Conservation (phyloP, 2,329 filamentous ascomycete genomes). For the Fusarium acutatum region DNA sequence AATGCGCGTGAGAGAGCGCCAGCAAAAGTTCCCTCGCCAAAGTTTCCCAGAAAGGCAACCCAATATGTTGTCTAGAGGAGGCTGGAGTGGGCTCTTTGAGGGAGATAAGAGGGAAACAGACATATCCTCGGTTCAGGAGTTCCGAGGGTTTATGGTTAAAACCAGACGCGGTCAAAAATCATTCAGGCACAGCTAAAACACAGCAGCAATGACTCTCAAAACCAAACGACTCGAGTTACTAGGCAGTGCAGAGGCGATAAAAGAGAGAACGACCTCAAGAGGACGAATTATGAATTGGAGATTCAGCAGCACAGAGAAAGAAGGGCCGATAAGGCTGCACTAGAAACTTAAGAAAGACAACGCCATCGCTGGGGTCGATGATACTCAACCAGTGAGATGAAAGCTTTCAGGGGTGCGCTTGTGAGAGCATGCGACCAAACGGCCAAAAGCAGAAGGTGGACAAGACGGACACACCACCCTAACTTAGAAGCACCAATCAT, state of each 20-base stretch:
- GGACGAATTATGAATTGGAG: conserved; percentile 19
- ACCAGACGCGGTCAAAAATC: not conserved
- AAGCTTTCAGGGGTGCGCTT: conserved; percentile 39
- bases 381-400: conserved; percentile 40
- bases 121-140: conserved; percentile 20
- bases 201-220: not conserved
- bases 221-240: not conserved
- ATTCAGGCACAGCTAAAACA: conserved; percentile 11
- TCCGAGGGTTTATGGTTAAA: conserved; percentile 15
- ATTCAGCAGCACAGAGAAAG: conserved; percentile 28
- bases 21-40: conserved; percentile 54
- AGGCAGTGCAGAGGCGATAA: conserved; percentile 23
- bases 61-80: conserved; percentile 43
- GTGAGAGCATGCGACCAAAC: conserved; percentile 46
- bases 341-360: conserved; percentile 19
- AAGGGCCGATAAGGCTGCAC: conserved; percentile 40
- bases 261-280: not conserved
- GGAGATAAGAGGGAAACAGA: conserved; percentile 38
- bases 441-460: conserved; percentile 50
- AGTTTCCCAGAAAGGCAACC: conserved; percentile 49
- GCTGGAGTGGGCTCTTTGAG: conserved; percentile 39
- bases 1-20: conserved; percentile 46
- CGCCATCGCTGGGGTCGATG: conserved; percentile 33
- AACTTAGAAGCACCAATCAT: conserved; percentile 46
- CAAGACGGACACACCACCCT: conserved; percentile 44